These are phyloP conservation scores for Vinca minor DNA, from an alignment of 257 asterid species.

Conservation along the genomic window DNA sequence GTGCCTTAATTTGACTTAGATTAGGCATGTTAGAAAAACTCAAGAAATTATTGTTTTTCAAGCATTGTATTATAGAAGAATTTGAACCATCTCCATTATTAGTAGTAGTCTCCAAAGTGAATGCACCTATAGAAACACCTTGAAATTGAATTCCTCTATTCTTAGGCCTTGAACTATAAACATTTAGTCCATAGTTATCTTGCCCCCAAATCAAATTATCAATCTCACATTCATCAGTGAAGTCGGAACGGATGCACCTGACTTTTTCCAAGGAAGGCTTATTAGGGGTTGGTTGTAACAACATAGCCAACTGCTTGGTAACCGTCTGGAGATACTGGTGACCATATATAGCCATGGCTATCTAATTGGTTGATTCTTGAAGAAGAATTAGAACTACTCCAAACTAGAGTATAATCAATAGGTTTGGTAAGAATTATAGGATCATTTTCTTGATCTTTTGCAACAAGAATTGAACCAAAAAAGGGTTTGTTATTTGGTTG, in stretches of 20 bases:
- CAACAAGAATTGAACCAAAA: conserved; percentile 68
- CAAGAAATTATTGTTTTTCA: conserved; percentile 44
- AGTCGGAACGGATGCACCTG: conserved; percentile 53
- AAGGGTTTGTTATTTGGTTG: conserved; percentile 64
- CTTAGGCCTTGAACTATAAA: conserved; percentile 44
- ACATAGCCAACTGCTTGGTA: conserved; percentile 58
- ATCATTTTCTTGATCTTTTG: conserved; percentile 37
- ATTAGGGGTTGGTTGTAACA: conserved; percentile 46
- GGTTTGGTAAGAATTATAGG: conserved; percentile 44
- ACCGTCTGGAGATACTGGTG: conserved; percentile 67
- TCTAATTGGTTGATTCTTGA: conserved; percentile 7
- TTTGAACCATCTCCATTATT: conserved; percentile 7
- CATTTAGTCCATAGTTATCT: conserved; percentile 25
- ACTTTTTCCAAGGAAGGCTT: conserved; percentile 60
- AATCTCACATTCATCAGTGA: conserved; percentile 53
- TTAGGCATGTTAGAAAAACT: conserved; percentile 35
- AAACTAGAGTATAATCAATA: conserved; percentile 48
- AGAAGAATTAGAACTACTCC: conserved; percentile 28
- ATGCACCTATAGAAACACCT: conserved; percentile 43
- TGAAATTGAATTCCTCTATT: conserved; percentile 43
- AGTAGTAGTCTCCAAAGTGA: conserved; percentile 20
- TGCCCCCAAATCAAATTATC: conserved; percentile 59
- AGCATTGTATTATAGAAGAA: too few relatives aligned
- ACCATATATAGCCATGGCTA: conserved; percentile 53
- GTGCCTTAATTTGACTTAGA: conserved; percentile 30